Percentiles rank a stretch among this genome's conserved stretches.
These are phyloP conservation scores for Centella asiatica DNA, from an alignment of 129 eudicot genomes.

Conservation along the genomic window DNA sequence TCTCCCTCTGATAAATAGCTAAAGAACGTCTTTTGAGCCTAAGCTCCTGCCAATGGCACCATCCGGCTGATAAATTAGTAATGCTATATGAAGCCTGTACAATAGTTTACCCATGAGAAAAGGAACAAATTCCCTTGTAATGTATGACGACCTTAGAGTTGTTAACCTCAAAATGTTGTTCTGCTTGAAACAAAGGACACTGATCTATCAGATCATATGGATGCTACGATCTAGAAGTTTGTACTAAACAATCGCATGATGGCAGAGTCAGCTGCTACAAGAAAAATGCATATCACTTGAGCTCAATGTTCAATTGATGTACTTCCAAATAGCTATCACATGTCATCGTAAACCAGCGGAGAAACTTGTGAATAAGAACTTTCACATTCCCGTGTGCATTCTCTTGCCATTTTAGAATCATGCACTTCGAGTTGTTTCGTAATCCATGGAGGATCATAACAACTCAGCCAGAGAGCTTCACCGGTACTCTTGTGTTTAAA, in stretches of 20 bases:
- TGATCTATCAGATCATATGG: neutral
- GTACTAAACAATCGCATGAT: neutral
- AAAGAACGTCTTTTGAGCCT: neutral
- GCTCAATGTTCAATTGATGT: neutral
- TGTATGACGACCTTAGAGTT: neutral
- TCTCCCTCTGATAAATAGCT: neutral
- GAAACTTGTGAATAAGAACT: slow-evolving; percentile 12
- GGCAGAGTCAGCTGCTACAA: neutral
- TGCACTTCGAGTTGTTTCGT: slow-evolving; percentile 41
- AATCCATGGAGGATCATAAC: slow-evolving; percentile 74
- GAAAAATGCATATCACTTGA: neutral
- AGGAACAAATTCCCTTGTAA: neutral
- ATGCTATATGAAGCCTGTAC: neutral
- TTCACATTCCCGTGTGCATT: neutral
- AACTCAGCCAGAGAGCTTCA: slow-evolving; percentile 61
- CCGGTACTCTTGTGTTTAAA: slow-evolving; percentile 55
- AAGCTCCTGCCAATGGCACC: neutral
- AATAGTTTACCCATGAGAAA: neutral
- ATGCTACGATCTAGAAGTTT: neutral
- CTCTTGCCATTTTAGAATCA: slow-evolving; percentile 41
- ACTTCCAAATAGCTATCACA: neutral
- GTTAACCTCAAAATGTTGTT: neutral
- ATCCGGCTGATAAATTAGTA: neutral
- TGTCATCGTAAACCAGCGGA: slow-evolving; percentile 22
- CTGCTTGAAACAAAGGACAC: neutral